Evolutionary conservation across 2,329 filamentous ascomycete genomes (phyloP).

Genomic region (Periconia digitata): DNA sequence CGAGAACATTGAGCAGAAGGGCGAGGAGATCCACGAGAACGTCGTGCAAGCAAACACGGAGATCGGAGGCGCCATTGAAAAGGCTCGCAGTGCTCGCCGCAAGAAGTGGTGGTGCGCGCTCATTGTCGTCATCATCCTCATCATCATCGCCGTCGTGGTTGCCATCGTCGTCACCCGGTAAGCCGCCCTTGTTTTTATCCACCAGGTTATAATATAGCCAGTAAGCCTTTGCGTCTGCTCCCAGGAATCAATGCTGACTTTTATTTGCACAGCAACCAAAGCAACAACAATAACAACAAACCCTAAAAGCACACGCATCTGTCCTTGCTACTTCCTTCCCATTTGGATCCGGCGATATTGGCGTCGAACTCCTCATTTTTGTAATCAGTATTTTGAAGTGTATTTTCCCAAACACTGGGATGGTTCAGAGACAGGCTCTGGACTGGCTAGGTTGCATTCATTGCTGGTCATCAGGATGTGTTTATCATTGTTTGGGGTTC

Average conservation of each 20-base stretch:
- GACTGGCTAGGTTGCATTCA: neutral
- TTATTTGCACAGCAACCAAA: neutral
- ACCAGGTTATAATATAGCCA: too few relatives aligned
- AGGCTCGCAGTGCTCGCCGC: constrained; percentile 67
- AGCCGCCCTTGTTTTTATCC: too few relatives aligned
- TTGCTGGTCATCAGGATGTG: neutral
- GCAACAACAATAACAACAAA: neutral
- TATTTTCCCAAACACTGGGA: neutral
- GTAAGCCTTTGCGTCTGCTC: neutral
- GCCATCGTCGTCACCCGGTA: constrained; percentile 33
- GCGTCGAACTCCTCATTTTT: neutral
- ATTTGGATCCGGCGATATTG: neutral
- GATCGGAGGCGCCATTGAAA: constrained; percentile 78
- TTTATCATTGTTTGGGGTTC: neutral
- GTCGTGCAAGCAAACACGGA: constrained; percentile 83
- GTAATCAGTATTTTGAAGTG: constrained; percentile 1
- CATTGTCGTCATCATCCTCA: constrained; percentile 56
- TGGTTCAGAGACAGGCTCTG: neutral
- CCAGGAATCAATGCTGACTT: neutral
- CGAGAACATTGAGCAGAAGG: constrained; percentile 80
- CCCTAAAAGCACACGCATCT: neutral
- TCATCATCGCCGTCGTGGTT: constrained; percentile 43
- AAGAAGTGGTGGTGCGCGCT: constrained; percentile 98
- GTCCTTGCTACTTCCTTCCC: neutral
- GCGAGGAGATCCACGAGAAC: constrained; percentile 81